Conservation (phyloP, 1,139 yeast species). For the Arxiozyma bovina region DNA sequence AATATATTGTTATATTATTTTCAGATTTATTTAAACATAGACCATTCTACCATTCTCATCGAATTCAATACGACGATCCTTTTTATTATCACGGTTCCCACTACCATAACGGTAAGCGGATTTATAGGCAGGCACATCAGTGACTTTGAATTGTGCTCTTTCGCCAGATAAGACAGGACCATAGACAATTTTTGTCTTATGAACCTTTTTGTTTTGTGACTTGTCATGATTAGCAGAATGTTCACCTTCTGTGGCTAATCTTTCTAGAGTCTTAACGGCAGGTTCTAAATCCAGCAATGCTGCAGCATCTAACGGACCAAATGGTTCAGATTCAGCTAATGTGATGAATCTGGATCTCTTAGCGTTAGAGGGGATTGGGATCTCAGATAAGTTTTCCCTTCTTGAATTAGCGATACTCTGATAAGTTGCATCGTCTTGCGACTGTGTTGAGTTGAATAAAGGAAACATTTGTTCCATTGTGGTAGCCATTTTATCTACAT, state of each 20-base stretch:
- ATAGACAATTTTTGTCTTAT: conserved; percentile 22
- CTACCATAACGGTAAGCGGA: conserved; percentile 93
- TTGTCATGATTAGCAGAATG: conserved; percentile 31
- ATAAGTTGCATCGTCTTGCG: background rate
- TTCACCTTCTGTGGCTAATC: conserved; percentile 51
- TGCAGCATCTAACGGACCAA: conserved; percentile 97
- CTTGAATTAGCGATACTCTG: background rate
- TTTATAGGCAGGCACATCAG: conserved; percentile 66
- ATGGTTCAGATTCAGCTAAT: conserved; percentile 92
- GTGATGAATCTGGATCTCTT: conserved; percentile 76
- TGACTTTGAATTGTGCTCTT: conserved; percentile 60
- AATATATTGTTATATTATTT: too few species aligned
- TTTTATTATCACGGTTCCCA: conserved; percentile 78
- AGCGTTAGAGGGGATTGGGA: conserved; percentile 83
- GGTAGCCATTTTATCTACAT: conserved; percentile 46
- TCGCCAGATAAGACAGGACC: conserved; percentile 41
- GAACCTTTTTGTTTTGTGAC: conserved; percentile 8
- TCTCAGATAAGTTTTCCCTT: conserved; percentile 78
- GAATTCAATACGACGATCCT: conserved; percentile 70
- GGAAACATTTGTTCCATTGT: conserved; percentile 80
- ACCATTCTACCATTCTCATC: conserved; percentile 61
- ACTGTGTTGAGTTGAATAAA: conserved; percentile 35
- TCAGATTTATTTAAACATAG: conserved; percentile 24
- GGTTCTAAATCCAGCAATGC: conserved; percentile 72
- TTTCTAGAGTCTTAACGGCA: conserved; percentile 65